Base-by-base conservation (phyloP, 2,329 filamentous ascomycete species). In the Verticillium longisporum region DNA sequence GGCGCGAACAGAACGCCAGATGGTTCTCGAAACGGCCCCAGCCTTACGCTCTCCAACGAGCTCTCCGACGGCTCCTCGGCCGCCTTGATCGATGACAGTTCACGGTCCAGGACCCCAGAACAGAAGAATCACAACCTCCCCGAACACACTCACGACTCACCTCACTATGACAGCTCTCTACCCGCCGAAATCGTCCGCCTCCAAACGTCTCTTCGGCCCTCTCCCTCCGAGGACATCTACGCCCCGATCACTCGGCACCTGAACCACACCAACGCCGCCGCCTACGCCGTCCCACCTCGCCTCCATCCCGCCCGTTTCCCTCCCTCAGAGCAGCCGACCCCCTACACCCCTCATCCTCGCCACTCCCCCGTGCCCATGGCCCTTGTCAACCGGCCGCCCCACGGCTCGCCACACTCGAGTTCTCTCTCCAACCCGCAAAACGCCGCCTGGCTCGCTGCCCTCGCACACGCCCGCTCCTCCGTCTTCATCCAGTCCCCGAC, bases 401-500 rank as follows among this genome's bases (percentile, higher is more conserved):
- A 86, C 69, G 88, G 88, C 1, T 77, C 80, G 0, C 80, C 85
- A 1, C 88, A 84, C 66, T 84, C 88, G 61, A 76, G 78, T n/a
- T 85, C 81, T 18, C 75, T 86, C 2, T 77, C 82, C 57, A 87
- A 86, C 2, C 90, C 90, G 0, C 90, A 94, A 67, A 92, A 94
- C 67, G 88, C 87, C 57, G 88, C 87, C 0, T 93, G 88, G 83
- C 74, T 92, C 0, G 88, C 88, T 0, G 82, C 87, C 1, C 79
- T 93, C 7, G 80, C 85, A 1, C 83, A 92, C 66, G 89, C 89
- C 0, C 72, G 78, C 60, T 75, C 75, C 13, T 80, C 75, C 33
- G 81, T 93, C n/a, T 91, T 93, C 68, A 92, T 94, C 61, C 89
- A 93, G 71, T 88, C 88, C 0, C 90, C 90, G 0, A 88, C 91